phyloP scores from a whole-genome alignment of 2,329 filamentous ascomycete genomes.

The Colletotrichum sidae region DNA sequence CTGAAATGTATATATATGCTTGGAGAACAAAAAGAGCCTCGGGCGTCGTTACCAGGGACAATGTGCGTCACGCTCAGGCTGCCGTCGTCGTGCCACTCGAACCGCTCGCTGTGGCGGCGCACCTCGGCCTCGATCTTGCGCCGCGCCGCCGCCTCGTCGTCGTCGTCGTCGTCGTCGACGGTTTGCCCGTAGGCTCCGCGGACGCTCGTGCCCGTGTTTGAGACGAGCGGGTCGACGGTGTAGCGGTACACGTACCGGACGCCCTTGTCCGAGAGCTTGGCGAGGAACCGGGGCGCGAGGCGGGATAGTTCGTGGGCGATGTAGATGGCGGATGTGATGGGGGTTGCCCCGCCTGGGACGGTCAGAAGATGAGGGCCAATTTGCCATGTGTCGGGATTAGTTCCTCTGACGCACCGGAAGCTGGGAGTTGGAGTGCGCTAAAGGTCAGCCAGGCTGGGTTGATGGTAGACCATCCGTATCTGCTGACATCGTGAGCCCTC shows the following conservation, averaged over 20 bases:
- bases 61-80: constrained; percentile 49
- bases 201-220: constrained; percentile 48
- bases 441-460: constrained; percentile 52
- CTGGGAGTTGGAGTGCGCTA: constrained; percentile 38
- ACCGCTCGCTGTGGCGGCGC: constrained; percentile 46
- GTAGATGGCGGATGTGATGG: constrained; percentile 46
- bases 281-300: constrained; percentile 44
- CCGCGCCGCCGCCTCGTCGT: constrained; percentile 41
- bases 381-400: constrained; percentile 46
- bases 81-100: constrained; percentile 49
- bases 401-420: constrained; percentile 50
- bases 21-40: too few relatives aligned
- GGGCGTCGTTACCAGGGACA: constrained; percentile 41
- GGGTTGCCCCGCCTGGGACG: constrained; percentile 48
- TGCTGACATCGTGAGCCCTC: not conserved
- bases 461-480: constrained; percentile 51
- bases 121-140: constrained; percentile 47
- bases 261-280: constrained; percentile 43
- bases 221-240: constrained; percentile 41
- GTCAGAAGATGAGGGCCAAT: not conserved
- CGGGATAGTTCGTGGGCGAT: constrained; percentile 43
- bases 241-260: constrained; percentile 48
- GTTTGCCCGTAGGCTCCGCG: constrained; percentile 47
- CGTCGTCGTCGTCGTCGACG: constrained; percentile 37
- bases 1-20: not conserved